Evolutionary conservation across 1,284 basidiomycete species (phyloP).

Genomic region (Leccinum subfulvum): DNA sequence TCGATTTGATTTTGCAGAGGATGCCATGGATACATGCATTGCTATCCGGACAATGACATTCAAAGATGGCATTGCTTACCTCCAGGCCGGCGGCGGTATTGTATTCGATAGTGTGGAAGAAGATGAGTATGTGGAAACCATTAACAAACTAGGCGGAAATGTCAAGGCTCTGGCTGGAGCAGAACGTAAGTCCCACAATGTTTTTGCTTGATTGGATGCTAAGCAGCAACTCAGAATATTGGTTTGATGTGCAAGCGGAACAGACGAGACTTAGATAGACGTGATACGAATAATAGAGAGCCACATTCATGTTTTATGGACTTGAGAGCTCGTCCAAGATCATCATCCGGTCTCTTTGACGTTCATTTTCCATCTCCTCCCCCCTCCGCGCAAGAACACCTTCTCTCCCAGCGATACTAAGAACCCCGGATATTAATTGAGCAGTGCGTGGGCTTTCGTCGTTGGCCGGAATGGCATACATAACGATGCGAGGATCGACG

Average conservation of each 20-base stretch:
- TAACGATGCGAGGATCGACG: conserved; percentile 93
- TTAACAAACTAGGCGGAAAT: conserved; percentile 93
- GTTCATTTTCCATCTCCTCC: conserved; percentile 17
- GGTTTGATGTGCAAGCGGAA: conserved; percentile 62
- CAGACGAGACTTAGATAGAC: conserved; percentile 33
- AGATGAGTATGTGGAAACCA: conserved; percentile 93
- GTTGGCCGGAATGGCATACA: conserved; percentile 98
- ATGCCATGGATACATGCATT: conserved; percentile 98
- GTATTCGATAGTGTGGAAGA: conserved; percentile 97
- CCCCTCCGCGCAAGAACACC: conserved; percentile 50
- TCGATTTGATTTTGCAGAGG: conserved; percentile 92
- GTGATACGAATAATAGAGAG: conserved; percentile 22
- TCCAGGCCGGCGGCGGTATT: conserved; percentile 97
- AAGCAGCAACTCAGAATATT: conserved; percentile 49
- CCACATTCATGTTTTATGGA: conserved; percentile 28
- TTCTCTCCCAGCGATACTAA: conserved; percentile 90
- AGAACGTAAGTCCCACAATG: conserved; percentile 67
- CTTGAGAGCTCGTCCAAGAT: conserved; percentile 29
- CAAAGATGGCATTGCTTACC: conserved; percentile 88
- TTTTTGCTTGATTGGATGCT: conserved; percentile 13
- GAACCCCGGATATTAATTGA: conserved; percentile 86
- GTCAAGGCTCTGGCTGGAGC: conserved; percentile 83
- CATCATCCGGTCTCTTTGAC: conserved; percentile 28
- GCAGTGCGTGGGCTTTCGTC: conserved; percentile 91
- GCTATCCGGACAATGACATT: conserved; percentile 98